Base-by-base conservation (phyloP, 2,329 filamentous ascomycete species). In the Sporothrix euskadiensis region DNA sequence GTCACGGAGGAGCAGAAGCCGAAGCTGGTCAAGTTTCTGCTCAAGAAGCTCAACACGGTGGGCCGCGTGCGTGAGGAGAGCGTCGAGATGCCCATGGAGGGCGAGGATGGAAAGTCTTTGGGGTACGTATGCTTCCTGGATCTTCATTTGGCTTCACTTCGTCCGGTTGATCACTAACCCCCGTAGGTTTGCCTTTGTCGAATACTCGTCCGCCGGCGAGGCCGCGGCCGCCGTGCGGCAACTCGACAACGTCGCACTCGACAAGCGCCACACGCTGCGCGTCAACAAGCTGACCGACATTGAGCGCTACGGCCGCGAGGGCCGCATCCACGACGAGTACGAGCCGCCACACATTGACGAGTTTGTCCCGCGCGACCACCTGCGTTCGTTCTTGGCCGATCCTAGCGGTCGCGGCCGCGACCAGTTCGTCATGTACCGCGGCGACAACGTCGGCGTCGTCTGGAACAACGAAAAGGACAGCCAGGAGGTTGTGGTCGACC, bases 271-370 rank as follows among this genome's bases (percentile, higher is more conserved):
- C 87, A 97, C 89, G 71, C 89, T 99, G 78, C 89, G 91, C 76
- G 94, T 99, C 79, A 99, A 99, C 90, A 99, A 99, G 85, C 88
- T 99, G 79, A 98, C 94, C 79, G 96, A 99, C 81, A 94, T 99
- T 80, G 96, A 99, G 82, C 92, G 96, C 78, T 99, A 93, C 82
- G 96, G 96, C 76, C 90, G 94, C 76, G 96, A 98, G 85, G 96
- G 96, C 78, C 91, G 94, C 77, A 89, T 99, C 79, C 92, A 97
- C 77, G 96, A 99, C 80, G 91, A 94, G 78, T 99, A 98, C 84
- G 88, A 89, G 74, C 85, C 91, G 69, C 96, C 96, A 71, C 85
- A 91, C 78, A 91, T 97, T 77, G 91, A 95, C 78, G 89, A 91
- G 10, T 99, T 98, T 83, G 85, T 89, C 79, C 92, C 98, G 83